These are phyloP conservation scores for Sporothrix brasiliensis DNA, from an alignment of 2,329 filamentous ascomycete genomes.

Conservation along the genomic window DNA sequence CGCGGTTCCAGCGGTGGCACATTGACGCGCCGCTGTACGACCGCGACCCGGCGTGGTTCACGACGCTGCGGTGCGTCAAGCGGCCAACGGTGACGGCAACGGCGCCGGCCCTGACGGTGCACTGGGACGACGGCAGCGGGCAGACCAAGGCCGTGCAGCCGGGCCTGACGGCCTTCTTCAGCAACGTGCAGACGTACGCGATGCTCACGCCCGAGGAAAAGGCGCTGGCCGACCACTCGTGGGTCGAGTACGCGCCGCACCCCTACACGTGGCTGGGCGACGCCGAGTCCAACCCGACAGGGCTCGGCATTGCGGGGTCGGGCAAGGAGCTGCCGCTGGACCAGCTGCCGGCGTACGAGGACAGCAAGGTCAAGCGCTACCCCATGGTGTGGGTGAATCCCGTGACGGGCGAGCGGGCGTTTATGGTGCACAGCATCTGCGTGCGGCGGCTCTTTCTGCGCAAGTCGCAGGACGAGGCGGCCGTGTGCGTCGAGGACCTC, in stretches of 20 bases:
- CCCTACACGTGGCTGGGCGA: slow-evolving; percentile 51
- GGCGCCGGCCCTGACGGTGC: slow-evolving; percentile 41
- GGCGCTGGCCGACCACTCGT: slow-evolving; percentile 48
- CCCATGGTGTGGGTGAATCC: slow-evolving; percentile 54
- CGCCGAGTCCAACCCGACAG: slow-evolving; percentile 47
- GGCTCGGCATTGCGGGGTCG: slow-evolving; percentile 44
- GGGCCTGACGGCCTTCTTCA: slow-evolving; percentile 50
- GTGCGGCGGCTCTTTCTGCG: slow-evolving; percentile 47
- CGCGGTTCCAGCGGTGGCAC: slow-evolving; percentile 53
- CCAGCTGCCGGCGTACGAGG: slow-evolving; percentile 45
- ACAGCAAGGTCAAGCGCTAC: slow-evolving; percentile 45
- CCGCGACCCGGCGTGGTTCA: slow-evolving; percentile 43
- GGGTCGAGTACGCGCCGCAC: slow-evolving; percentile 51
- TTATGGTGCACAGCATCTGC: slow-evolving; percentile 50
- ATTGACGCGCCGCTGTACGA: slow-evolving; percentile 52
- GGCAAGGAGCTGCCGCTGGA: slow-evolving; percentile 46
- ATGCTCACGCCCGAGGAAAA: slow-evolving; percentile 49
- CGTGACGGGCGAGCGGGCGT: slow-evolving; percentile 47
- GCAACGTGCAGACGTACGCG: slow-evolving; percentile 48
- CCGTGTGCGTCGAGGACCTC: slow-evolving; percentile 46
- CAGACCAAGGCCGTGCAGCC: slow-evolving; percentile 49
- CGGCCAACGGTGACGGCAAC: slow-evolving; percentile 42
- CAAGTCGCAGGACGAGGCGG: slow-evolving; percentile 41
- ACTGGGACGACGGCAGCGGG: slow-evolving; percentile 43
- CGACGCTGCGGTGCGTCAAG: slow-evolving; percentile 45